phyloP scores from a whole-genome alignment of 208 protist genomes.

The Trypanosoma melophagium region DNA sequence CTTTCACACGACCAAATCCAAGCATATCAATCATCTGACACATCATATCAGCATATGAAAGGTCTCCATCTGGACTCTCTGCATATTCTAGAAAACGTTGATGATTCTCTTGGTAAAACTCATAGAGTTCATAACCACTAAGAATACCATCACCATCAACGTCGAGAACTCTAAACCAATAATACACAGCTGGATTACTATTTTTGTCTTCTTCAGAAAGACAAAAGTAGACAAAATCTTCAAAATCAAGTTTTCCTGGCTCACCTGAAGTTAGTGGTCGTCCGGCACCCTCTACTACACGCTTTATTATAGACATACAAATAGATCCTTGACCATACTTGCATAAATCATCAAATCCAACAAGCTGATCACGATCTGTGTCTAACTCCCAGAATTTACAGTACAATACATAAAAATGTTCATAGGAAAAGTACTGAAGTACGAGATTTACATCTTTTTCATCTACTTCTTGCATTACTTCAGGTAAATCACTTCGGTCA shows the following conservation, averaged over 20 bases:
- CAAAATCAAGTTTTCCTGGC: slow-evolving; percentile 81
- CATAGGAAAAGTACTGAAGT: slow-evolving; percentile 96
- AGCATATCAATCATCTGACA: slow-evolving; percentile 96
- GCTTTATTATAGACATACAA: slow-evolving; percentile 67
- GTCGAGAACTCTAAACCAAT: slow-evolving; percentile 95
- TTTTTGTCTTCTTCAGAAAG: slow-evolving; percentile 97
- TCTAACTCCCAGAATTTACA: slow-evolving; percentile 99
- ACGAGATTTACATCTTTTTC: slow-evolving; percentile 87
- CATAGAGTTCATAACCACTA: slow-evolving; percentile 91
- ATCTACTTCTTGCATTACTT: slow-evolving; percentile 80
- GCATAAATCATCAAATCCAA: slow-evolving; percentile 87
- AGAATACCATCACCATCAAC: slow-evolving; percentile 94
- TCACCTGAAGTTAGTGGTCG: slow-evolving; percentile 54
- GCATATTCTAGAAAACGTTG: slow-evolving; percentile 82
- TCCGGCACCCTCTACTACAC: slow-evolving; percentile 76
- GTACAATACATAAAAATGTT: slow-evolving; percentile 99
- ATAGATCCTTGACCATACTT: slow-evolving; percentile 84
- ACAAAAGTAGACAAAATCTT: slow-evolving; percentile 96
- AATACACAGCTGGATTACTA: slow-evolving; percentile 84
- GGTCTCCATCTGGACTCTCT: slow-evolving; percentile 53
- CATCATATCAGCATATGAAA: slow-evolving; percentile 86
- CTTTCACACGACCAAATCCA: slow-evolving; percentile 51
- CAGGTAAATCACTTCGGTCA: slow-evolving; percentile 79
- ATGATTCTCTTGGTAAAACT: slow-evolving; percentile 93
- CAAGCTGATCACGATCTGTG: slow-evolving; percentile 91